phyloP scores from a whole-genome alignment of 371 early-diverging fungal species.

The Mucor plumbeus region DNA sequence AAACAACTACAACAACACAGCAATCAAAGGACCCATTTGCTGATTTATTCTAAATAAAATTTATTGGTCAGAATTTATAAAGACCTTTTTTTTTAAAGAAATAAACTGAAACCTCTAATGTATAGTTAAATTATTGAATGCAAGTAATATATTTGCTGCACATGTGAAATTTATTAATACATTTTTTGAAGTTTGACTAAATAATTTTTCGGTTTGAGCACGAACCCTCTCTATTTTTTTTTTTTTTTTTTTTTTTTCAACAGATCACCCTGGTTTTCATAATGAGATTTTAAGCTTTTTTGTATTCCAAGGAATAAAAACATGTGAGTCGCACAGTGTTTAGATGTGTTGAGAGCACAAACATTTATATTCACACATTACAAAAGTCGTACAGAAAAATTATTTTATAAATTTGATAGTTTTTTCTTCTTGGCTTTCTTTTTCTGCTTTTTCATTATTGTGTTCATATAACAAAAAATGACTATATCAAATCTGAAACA shows the following conservation, averaged over 20 bases:
- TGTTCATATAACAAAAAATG: background rate
- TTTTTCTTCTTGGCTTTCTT: background rate
- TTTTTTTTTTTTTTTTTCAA: background rate
- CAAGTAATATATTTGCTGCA: no score
- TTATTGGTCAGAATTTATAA: no score
- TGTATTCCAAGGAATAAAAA: background rate
- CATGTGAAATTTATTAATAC: no score
- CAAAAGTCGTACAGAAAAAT: slow-evolving; percentile 1
- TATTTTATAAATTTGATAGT: background rate
- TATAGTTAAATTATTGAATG: no score
- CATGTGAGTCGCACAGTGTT: slow-evolving; percentile 9
- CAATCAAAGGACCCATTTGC: slow-evolving; percentile 39
- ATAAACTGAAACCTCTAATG: no score
- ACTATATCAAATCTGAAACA: background rate
- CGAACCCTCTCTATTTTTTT: background rate
- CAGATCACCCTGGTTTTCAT: background rate
- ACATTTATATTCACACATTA: slow-evolving; percentile 9
- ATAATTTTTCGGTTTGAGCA: background rate
- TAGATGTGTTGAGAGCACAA: background rate
- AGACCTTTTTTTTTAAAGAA: no score
- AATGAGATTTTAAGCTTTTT: background rate
- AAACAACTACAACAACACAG: background rate
- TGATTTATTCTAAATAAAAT: slow-evolving; percentile 33
- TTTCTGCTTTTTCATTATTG: background rate
- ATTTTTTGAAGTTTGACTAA: no score